Evolutionary conservation across 2,329 filamentous ascomycete species (phyloP), one percentile per base, ranked within the genome.

Genomic region (Blumeriella jaapii): DNA sequence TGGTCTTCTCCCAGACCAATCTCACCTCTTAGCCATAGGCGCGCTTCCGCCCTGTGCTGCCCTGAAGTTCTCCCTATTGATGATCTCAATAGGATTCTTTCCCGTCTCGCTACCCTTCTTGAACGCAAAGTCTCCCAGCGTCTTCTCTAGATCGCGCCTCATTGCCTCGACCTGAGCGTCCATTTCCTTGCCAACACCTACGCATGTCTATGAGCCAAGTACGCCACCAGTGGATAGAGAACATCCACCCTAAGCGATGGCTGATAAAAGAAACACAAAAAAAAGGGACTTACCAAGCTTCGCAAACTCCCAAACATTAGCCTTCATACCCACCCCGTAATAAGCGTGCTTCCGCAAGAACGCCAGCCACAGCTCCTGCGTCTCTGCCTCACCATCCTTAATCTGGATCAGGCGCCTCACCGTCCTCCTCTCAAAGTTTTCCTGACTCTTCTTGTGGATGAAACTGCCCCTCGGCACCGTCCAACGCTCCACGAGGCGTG

Each of bases 281-380:
- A 13, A 34, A 25, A 34, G 20, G 27, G 46, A 45, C 60, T 44
- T 69, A 81, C 81, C 78, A 40, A 87, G 56, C 38, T 71, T 70
- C 52, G 81, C 76, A 59, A 84, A 87, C 55, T 94, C 84, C 77
- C 82, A 98, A 31, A 96, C 72, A 57, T 98, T 95, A 34, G 91
- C 91, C 69, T 98, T 98, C 86, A 98, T 93, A 52, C 91, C 91
- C 25, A 96, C 79, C n/a, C 91, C 91, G 49, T 93, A 83, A 57
- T 91, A 93, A 26, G 86, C 83, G 56, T 95, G 81, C 61, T 93
- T 93, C 54, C 82, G 74, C 55, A 98, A 59, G 56, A 93, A 96
- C 0, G 85, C 86, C 39, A 98, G 64, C 91, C 91, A 98, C 17
- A 87, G 60, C 59, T 93, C 81, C 22, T 98, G 86, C 1, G 77